Base-by-base conservation (phyloP, 1,284 basidiomycete genomes). In the Stereum hirsutum region DNA sequence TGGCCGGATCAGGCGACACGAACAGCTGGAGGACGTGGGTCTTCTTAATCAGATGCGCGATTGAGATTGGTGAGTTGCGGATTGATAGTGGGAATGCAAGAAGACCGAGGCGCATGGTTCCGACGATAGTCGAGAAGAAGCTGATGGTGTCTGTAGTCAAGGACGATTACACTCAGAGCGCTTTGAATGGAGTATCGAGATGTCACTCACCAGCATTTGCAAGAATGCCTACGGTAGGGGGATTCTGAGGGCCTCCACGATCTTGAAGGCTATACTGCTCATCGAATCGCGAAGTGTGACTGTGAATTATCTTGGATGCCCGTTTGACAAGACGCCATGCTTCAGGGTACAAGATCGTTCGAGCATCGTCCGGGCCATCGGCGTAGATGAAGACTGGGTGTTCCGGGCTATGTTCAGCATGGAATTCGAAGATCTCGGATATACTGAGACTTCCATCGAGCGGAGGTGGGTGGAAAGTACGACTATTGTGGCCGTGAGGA, bases 101-200 rank as follows among this genome's bases (percentile, higher is more conserved):
- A 26, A 39, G 51, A 11, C 54, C 54, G 10, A 49, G 47, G 8
- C 43, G 52, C 46, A 54, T 48, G 25, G 52, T 46, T 24, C 49
- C 52, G 6, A 52, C 20, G 6, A 54, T 31, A 17, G 49, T 24
- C 10, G 52, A 47, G 25, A 49, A 45, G 31, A 47, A 55, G 3
- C 48, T 46, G 28, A 56, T 49, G n/a, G 55, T 43, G 39, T 57
- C 57, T 54, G 20, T 8, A 11, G 32, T 8, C 10, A n/a, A 30
- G n/a, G n/a, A 30, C 28, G 14, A 28, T 10, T 5, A 27, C 14
- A 36, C 6, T 10, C 24, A 26, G 25, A 6, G 7, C n/a, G 17
- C 24, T 12, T 11, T n/a, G n/a, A n/a, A n/a, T n/a, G 26, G 28
- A 17, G 2, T n/a, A n/a, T 6, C n/a, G 23, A 23, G 14, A n/a